A percentile compares a stretch with the other conserved stretches of the same genome.
These are phyloP conservation scores for Macadamia tetraphylla DNA, from an alignment of 164 flowering plant genomes.

Conservation along the genomic window DNA sequence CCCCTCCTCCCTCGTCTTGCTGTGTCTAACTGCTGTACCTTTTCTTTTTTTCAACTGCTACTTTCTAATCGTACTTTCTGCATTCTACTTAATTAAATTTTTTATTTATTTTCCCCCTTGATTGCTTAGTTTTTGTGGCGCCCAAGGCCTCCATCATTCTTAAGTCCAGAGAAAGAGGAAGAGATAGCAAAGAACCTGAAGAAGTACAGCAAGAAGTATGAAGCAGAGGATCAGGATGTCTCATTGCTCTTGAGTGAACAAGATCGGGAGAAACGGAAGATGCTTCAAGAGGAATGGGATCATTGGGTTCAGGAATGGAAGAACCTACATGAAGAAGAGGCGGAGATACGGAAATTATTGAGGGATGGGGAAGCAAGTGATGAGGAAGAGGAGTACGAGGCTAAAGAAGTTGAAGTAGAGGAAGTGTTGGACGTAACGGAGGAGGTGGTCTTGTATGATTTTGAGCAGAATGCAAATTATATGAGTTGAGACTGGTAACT, in stretches of 20 bases:
- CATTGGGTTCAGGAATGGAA: constrained; percentile 73
- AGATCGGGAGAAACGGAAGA: constrained; percentile 80
- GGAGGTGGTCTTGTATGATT: constrained; percentile 52
- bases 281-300: constrained; percentile 87
- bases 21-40: too few species aligned
- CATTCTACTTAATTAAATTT: too few species aligned
- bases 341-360: constrained; percentile 44
- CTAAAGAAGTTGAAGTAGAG: constrained; percentile 89
- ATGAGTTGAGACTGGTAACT: too few species aligned
- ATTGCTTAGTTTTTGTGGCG: constrained; percentile 75
- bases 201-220: constrained; percentile 93
- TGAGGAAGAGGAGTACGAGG: constrained; percentile 92
- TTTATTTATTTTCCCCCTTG: not conserved
- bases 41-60: too few species aligned
- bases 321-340: constrained; percentile 67
- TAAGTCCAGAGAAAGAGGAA: constrained; percentile 84
- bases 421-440: constrained; percentile 64
- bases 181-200: constrained; percentile 90
- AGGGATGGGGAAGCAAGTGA: constrained; percentile 95
- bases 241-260: constrained; percentile 78
- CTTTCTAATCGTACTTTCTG: too few species aligned
- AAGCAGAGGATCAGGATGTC: constrained; percentile 93
- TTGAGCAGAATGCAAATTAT: constrained; percentile 11
- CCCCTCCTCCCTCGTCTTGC: too few species aligned
- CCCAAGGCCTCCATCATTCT: constrained; percentile 79